phyloP scores from a whole-genome alignment of 2,329 filamentous ascomycete genomes.

The Sclerotinia borealis region DNA sequence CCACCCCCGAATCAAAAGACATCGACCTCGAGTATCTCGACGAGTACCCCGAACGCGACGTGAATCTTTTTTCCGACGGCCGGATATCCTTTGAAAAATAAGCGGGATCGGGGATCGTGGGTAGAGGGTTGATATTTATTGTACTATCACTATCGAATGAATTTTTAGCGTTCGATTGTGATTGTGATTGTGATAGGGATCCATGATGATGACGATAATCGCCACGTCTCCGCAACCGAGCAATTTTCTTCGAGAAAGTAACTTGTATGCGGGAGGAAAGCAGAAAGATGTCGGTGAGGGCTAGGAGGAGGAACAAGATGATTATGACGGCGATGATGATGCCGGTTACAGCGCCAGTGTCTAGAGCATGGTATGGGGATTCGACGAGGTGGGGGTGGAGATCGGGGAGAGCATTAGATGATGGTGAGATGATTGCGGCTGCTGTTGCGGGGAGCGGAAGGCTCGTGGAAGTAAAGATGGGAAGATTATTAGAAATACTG shows the following conservation, averaged over 20 bases:
- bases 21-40: neutral
- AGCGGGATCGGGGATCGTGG: neutral
- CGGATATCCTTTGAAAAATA: neutral
- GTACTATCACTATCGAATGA: too few species aligned
- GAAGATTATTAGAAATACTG: neutral
- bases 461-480: neutral
- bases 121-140: neutral
- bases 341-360: neutral
- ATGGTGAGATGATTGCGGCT: neutral
- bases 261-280: neutral
- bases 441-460: neutral
- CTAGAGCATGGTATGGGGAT: neutral
- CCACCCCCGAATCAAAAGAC: neutral
- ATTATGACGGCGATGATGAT: neutral
- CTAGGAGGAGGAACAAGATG: neutral
- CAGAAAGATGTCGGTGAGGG: neutral
- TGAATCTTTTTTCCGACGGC: neutral
- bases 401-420: neutral
- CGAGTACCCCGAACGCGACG: conserved; percentile 3
- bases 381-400: neutral
- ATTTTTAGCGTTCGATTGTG: neutral
- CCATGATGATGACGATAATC: neutral
- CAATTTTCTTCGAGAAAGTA: neutral
- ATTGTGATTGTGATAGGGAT: neutral
- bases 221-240: neutral